phyloP scores from a whole-genome alignment of 1,284 basidiomycete genomes.

The Ceratorhiza oryzae-sativae region DNA sequence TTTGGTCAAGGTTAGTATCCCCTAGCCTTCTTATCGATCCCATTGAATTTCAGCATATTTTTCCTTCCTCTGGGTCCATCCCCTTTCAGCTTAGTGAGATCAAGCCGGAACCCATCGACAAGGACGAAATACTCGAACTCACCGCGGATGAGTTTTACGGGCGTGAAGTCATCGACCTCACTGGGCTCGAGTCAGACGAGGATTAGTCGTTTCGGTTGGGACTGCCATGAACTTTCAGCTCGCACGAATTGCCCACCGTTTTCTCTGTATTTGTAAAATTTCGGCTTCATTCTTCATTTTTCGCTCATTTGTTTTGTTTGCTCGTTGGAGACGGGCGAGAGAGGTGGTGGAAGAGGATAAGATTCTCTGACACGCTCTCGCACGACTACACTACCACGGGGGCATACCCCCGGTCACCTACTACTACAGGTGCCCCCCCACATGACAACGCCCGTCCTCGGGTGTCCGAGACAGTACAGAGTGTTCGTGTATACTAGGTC shows the following conservation, averaged over 20 bases:
- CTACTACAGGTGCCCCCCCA: slow-evolving; percentile 16
- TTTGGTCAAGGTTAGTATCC: not conserved
- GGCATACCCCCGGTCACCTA: slow-evolving; percentile 23
- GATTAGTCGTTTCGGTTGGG: not conserved
- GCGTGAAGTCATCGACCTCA: slow-evolving; percentile 15
- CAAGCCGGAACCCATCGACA: not conserved
- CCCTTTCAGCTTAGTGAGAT: not conserved
- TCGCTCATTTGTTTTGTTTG: too few species aligned
- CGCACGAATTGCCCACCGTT: too few species aligned
- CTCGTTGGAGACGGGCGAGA: not conserved
- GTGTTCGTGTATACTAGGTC: too few species aligned
- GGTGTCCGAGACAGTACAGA: not conserved
- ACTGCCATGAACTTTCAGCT: too few species aligned
- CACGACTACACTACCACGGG: not conserved
- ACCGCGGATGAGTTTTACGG: slow-evolving; percentile 27
- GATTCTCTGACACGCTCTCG: not conserved
- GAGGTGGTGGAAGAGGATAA: not conserved
- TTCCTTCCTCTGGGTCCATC: too few species aligned
- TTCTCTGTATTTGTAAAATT: too few species aligned
- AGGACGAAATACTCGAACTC: slow-evolving; percentile 8
- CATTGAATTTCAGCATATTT: not conserved
- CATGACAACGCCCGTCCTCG: not conserved
- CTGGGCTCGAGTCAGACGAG: slow-evolving; percentile 21
- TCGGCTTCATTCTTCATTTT: too few species aligned
- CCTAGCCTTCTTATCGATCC: not conserved